A percentile compares a stretch with the other conserved stretches of the same genome.
Evolutionary conservation across 192 early-diverging fungal species (phyloP).

Genomic region (Backusella luteola): DNA sequence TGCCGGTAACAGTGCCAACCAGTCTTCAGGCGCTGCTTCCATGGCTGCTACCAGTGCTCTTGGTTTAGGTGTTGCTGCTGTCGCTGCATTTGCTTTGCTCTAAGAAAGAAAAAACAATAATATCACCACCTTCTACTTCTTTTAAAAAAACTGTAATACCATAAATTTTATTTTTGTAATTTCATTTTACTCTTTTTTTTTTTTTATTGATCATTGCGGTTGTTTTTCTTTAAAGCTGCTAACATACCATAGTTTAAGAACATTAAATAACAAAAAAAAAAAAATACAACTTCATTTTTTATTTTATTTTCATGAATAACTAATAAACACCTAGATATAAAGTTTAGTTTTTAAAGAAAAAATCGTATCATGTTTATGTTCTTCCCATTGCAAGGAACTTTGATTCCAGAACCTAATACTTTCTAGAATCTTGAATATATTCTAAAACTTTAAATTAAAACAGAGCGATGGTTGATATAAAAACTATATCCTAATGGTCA

Average conservation of each 20-base stretch:
- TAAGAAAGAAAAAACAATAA: neutral
- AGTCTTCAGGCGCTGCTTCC: neutral
- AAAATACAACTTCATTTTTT: neutral
- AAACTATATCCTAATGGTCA: too few relatives aligned
- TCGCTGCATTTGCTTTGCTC: conserved; percentile 6
- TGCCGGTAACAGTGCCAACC: neutral
- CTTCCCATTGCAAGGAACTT: too few relatives aligned
- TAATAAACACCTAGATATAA: conserved; percentile 1
- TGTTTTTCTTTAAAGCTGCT: neutral
- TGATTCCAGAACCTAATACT: too few relatives aligned
- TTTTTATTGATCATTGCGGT: neutral
- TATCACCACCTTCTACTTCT: neutral
- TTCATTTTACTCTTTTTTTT: neutral
- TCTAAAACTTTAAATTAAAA: too few relatives aligned
- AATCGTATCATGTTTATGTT: too few relatives aligned
- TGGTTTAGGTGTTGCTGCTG: conserved; percentile 9
- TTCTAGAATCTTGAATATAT: too few relatives aligned
- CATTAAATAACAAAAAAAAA: neutral
- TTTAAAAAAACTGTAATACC: neutral
- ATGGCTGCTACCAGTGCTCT: conserved; percentile 5
- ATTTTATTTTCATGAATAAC: neutral
- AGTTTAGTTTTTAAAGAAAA: neutral
- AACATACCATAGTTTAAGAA: neutral
- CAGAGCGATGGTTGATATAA: too few relatives aligned
- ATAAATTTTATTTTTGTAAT: neutral